Percentiles rank a stretch among this genome's conserved stretches.
Evolutionary conservation across 495 filamentous ascomycete species (phyloP).

Genomic region (Rusavskia elegans): DNA sequence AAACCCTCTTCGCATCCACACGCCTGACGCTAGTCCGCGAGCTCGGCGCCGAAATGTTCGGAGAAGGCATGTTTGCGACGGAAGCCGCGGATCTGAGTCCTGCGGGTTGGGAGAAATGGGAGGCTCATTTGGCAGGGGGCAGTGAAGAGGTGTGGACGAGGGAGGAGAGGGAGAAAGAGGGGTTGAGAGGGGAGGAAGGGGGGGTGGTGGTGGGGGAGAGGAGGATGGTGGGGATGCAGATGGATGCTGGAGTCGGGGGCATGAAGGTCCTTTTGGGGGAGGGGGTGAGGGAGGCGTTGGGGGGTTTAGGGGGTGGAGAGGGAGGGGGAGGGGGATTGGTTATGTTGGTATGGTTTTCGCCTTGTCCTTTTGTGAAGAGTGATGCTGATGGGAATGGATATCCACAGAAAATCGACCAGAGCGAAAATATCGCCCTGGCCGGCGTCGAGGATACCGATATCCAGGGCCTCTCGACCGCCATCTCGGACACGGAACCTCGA

Average conservation of each 20-base stretch:
- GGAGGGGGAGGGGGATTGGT: slow-evolving; percentile 46
- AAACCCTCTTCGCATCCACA: slow-evolving; percentile 90
- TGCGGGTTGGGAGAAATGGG: slow-evolving; percentile 60
- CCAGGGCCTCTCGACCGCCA: slow-evolving; percentile 30
- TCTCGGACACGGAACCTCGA: slow-evolving; percentile 68
- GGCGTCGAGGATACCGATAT: slow-evolving; percentile 7
- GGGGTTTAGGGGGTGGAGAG: slow-evolving; percentile 36
- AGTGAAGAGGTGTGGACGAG: slow-evolving; percentile 72
- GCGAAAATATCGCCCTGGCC: slow-evolving; percentile 65
- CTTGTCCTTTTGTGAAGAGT: not conserved
- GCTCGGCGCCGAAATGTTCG: slow-evolving; percentile 77
- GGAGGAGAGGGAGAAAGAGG: slow-evolving; percentile 66
- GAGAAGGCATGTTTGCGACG: slow-evolving; percentile 60
- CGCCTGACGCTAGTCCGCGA: slow-evolving; percentile 70
- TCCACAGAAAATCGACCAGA: slow-evolving; percentile 51
- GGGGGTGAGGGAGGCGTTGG: slow-evolving; percentile 50
- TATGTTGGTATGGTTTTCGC: slow-evolving; percentile 50
- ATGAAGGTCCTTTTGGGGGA: slow-evolving; percentile 51
- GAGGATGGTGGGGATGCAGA: slow-evolving; percentile 52
- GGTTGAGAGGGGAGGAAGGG: slow-evolving; percentile 60
- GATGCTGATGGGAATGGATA: not conserved
- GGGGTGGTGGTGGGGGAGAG: slow-evolving; percentile 69
- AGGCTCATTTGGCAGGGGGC: slow-evolving; percentile 25
- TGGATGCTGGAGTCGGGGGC: slow-evolving; percentile 6
- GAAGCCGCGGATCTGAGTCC: slow-evolving; percentile 52